phyloP scores from a whole-genome alignment of 2,329 filamentous ascomycete species.

The Monilinia polystroma region DNA sequence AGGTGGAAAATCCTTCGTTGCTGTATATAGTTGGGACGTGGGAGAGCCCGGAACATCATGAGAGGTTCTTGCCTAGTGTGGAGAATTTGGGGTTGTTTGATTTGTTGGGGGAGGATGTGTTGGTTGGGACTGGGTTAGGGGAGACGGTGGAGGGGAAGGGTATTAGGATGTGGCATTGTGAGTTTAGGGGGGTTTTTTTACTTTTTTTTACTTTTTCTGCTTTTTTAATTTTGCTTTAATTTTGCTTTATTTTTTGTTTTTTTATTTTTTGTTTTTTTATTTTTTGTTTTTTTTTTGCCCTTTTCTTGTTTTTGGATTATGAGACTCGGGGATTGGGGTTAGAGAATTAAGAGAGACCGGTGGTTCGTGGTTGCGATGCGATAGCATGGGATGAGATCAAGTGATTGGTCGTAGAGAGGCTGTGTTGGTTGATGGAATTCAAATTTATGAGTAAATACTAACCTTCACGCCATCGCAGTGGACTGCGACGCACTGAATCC shows the following conservation, averaged over 20 bases:
- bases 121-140: slow-evolving; percentile 29
- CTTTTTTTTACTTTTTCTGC: too few species aligned
- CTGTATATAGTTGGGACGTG: slow-evolving; percentile 49
- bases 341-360: too few species aligned
- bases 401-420: background rate
- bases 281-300: too few species aligned
- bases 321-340: too few species aligned
- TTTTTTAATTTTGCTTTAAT: too few species aligned
- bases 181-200: slow-evolving; percentile 34
- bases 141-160: slow-evolving; percentile 38
- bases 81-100: slow-evolving; percentile 45
- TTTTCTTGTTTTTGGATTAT: too few species aligned
- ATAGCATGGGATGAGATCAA: too few species aligned
- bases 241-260: slow-evolving; percentile 1
- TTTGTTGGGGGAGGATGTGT: slow-evolving; percentile 39
- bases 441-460: background rate
- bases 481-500: background rate
- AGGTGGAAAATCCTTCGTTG: slow-evolving; percentile 45
- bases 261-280: background rate
- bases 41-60: slow-evolving; percentile 46
- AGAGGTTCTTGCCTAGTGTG: slow-evolving; percentile 45
- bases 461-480: background rate
- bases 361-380: too few species aligned
- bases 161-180: slow-evolving; percentile 45
- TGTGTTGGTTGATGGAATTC: too few species aligned